Conservation (phyloP, 202 grass and related monocot species). For the Digitaria exilis region DNA sequence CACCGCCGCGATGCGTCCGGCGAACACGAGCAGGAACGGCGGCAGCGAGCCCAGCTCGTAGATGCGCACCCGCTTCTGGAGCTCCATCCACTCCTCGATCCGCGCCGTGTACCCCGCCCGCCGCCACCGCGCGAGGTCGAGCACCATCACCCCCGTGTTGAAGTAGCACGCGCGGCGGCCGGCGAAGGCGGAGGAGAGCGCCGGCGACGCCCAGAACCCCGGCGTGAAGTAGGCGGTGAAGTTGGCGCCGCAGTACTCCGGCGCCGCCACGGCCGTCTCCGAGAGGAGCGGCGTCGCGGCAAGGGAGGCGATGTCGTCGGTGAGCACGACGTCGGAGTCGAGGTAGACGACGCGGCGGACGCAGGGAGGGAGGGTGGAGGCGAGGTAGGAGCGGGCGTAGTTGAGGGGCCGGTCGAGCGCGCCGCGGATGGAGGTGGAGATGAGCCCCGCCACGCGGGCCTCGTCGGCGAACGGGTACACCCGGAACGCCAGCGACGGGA, state of each 20-base stretch:
- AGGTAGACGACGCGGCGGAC: conserved; percentile 84
- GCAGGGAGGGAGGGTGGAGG: conserved; percentile 44
- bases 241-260: conserved; percentile 84
- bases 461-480: conserved; percentile 83
- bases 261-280: conserved; percentile 61
- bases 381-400: conserved; percentile 87
- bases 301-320: conserved; percentile 71
- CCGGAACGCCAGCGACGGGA: conserved; percentile 77
- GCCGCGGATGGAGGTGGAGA: conserved; percentile 77
- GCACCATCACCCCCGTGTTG: conserved; percentile 95
- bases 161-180: conserved; percentile 73
- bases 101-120: conserved; percentile 54
- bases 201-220: conserved; percentile 66
- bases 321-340: conserved; percentile 83
- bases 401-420: conserved; percentile 84
- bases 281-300: conserved; percentile 67
- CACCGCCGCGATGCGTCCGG: conserved; percentile 65
- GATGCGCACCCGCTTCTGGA: conserved; percentile 75
- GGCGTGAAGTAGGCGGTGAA: conserved; percentile 84
- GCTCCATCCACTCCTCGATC: conserved; percentile 93
- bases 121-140: conserved; percentile 70
- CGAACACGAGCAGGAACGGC: conserved; percentile 77
- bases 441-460: conserved; percentile 69
- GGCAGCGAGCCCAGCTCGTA: conserved; percentile 90
- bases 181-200: conserved; percentile 46